Conservation (phyloP, 768 basidiomycete species). For the Amanita exitialis region DNA sequence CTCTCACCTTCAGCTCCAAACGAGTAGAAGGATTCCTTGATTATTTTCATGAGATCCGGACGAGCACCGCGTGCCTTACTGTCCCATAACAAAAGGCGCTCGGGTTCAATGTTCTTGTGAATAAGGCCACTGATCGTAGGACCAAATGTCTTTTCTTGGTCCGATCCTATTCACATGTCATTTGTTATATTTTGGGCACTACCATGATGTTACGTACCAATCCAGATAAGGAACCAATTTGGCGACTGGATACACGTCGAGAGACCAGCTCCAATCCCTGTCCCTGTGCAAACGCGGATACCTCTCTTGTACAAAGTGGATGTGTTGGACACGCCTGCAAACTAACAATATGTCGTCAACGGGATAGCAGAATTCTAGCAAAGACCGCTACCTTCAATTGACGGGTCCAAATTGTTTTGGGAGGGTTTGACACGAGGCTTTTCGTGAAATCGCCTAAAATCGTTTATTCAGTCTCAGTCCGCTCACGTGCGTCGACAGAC, state of each 20-base stretch:
- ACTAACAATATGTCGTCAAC: constrained; percentile 24
- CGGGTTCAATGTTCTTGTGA: constrained; percentile 59
- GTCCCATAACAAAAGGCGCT: constrained; percentile 72
- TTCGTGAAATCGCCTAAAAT: constrained; percentile 61
- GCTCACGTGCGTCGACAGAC: neutral
- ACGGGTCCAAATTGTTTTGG: constrained; percentile 67
- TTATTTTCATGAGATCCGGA: constrained; percentile 68
- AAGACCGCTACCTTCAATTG: constrained; percentile 52
- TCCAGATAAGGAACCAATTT: constrained; percentile 76
- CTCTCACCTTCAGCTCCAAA: constrained; percentile 62
- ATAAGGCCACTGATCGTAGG: constrained; percentile 66
- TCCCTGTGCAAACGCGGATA: constrained; percentile 75
- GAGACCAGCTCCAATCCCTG: constrained; percentile 71
- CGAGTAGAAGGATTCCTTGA: constrained; percentile 55
- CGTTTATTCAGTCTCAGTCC: constrained; percentile 2
- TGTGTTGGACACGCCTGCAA: constrained; percentile 74
- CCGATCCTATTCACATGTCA: constrained; percentile 42
- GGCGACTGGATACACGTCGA: constrained; percentile 73
- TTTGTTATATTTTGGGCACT: constrained; percentile 4
- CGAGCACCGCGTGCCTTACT: constrained; percentile 64
- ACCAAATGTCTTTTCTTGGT: constrained; percentile 73
- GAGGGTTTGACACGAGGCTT: constrained; percentile 59
- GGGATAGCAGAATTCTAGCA: neutral
- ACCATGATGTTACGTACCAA: constrained; percentile 29
- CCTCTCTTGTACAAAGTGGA: constrained; percentile 73